Percentiles rank a stretch among this genome's conserved stretches.
phyloP scores from a whole-genome alignment of 495 filamentous ascomycete species.

The Penicillium malachiteum region DNA sequence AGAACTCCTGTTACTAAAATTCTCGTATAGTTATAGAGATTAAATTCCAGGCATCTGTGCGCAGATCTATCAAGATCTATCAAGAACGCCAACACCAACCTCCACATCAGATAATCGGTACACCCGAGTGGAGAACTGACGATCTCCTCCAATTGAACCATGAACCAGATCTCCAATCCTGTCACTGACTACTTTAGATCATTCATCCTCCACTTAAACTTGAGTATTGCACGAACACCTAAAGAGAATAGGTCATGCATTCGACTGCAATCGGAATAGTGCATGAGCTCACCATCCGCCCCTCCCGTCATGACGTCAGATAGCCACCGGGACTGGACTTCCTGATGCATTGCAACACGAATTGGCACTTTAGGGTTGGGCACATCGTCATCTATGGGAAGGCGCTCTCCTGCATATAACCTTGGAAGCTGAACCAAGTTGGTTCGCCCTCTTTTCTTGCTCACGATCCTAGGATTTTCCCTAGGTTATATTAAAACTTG shows the following conservation, averaged over 20 bases:
- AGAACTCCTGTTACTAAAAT: too few relatives aligned
- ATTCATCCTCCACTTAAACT: neutral
- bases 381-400: conserved; percentile 29
- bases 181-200: neutral
- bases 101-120: too few relatives aligned
- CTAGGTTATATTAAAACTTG: too few relatives aligned
- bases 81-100: too few relatives aligned
- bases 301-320: conserved; percentile 30
- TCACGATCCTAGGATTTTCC: too few relatives aligned
- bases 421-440: too few relatives aligned
- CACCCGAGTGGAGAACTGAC: conserved; percentile 32
- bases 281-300: conserved; percentile 19
- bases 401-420: conserved; percentile 9
- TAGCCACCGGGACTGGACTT: conserved; percentile 21
- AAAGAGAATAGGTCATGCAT: conserved; percentile 7
- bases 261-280: conserved; percentile 18
- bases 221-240: neutral
- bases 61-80: neutral
- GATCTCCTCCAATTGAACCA: conserved; percentile 30
- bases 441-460: too few relatives aligned
- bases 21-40: too few relatives aligned
- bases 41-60: too few relatives aligned
- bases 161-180: neutral
- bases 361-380: conserved; percentile 16
- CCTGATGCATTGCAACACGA: conserved; percentile 8